Conservation (phyloP, 495 filamentous ascomycete genomes). For the Aspergillus nanangensis region DNA sequence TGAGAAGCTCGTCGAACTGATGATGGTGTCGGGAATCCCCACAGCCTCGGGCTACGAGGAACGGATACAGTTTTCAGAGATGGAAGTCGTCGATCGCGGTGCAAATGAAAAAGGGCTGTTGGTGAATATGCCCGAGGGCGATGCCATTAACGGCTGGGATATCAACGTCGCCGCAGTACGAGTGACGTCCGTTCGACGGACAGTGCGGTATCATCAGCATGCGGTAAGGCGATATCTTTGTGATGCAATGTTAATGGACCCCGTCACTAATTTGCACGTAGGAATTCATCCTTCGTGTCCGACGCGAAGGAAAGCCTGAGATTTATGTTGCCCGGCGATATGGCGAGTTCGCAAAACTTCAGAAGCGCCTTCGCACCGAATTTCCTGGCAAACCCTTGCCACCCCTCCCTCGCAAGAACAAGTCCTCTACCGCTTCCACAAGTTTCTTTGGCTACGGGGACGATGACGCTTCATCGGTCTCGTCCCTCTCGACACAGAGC, state of each 20-base stretch:
- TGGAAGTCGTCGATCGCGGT: slow-evolving; percentile 91
- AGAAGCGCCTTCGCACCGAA: slow-evolving; percentile 75
- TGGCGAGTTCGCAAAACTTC: slow-evolving; percentile 76
- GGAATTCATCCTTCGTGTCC: slow-evolving; percentile 89
- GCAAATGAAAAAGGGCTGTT: slow-evolving; percentile 86
- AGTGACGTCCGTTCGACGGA: slow-evolving; percentile 74
- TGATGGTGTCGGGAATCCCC: slow-evolving; percentile 97
- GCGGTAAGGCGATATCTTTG: slow-evolving; percentile 53
- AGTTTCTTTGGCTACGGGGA: slow-evolving; percentile 50
- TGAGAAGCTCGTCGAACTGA: slow-evolving; percentile 91
- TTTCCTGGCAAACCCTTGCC: slow-evolving; percentile 89
- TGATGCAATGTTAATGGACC: not conserved
- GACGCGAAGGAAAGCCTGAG: slow-evolving; percentile 64
- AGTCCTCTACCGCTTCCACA: slow-evolving; percentile 56
- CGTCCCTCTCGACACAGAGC: slow-evolving; percentile 65
- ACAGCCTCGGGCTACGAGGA: slow-evolving; percentile 98
- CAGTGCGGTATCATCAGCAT: slow-evolving; percentile 86
- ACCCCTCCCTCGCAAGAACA: slow-evolving; percentile 86
- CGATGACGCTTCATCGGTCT: slow-evolving; percentile 71
- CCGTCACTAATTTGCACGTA: slow-evolving; percentile 25
- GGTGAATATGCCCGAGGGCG: slow-evolving; percentile 81
- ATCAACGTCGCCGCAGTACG: slow-evolving; percentile 92
- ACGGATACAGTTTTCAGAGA: slow-evolving; percentile 89
- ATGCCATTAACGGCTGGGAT: slow-evolving; percentile 92
- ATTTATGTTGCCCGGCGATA: slow-evolving; percentile 80